Conservation (phyloP, 2,329 filamentous ascomycete species). For the Phoma sp. region DNA sequence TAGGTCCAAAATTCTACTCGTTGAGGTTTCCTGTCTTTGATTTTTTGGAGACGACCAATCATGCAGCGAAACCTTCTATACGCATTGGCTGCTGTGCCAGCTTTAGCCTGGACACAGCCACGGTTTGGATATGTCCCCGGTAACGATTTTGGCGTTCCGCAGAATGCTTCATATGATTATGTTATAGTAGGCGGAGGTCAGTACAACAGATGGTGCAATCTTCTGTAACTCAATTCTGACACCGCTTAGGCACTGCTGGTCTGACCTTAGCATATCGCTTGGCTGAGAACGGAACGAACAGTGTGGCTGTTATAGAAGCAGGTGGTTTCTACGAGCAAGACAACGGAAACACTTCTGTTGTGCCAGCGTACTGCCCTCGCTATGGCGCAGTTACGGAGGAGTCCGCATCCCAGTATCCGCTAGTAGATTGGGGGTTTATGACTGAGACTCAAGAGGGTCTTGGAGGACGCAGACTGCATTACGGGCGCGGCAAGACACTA, state of each 20-base stretch:
- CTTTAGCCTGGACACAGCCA: neutral
- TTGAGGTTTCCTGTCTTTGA: neutral
- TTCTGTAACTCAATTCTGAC: neutral
- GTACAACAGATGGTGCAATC: neutral
- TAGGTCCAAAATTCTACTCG: too few relatives aligned
- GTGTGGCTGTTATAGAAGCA: slow-evolving; percentile 6
- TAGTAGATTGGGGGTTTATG: neutral
- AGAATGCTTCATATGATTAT: neutral
- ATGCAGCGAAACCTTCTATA: neutral
- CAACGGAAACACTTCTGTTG: neutral
- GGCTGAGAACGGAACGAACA: neutral
- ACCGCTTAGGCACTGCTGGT: neutral
- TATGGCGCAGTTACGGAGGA: neutral
- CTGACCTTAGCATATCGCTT: neutral
- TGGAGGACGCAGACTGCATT: neutral
- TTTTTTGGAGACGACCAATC: neutral
- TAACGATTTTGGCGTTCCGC: neutral
- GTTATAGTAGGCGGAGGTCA: neutral
- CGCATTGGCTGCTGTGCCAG: neutral
- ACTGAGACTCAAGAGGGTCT: neutral
- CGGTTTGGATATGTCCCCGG: neutral
- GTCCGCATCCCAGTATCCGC: neutral
- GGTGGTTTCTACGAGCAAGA: slow-evolving; percentile 14
- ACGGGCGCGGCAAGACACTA: neutral
- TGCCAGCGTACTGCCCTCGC: slow-evolving; percentile 1